phyloP scores from a whole-genome alignment of 768 basidiomycete species.

The Vararia minispora region DNA sequence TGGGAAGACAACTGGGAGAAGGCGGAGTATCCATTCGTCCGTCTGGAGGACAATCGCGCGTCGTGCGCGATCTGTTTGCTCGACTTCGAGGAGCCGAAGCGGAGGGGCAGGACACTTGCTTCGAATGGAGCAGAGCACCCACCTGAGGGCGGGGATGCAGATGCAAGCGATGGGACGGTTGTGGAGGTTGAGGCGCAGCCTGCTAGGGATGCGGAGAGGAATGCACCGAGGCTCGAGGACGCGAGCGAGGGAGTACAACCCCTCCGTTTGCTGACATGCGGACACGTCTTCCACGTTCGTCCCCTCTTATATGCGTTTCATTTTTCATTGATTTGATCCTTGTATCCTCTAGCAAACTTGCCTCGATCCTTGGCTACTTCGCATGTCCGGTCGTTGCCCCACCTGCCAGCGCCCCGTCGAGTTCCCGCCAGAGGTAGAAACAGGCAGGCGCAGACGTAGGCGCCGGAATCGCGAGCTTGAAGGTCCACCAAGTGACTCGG shows the following conservation, averaged over 20 bases:
- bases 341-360: slow-evolving; percentile 57
- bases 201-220: slow-evolving; percentile 28
- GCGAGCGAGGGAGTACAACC: slow-evolving; percentile 72
- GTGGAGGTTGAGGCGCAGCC: slow-evolving; percentile 22
- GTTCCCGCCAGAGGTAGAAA: too few relatives aligned
- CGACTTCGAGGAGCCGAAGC: slow-evolving; percentile 71
- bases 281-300: slow-evolving; percentile 86
- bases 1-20: slow-evolving; percentile 79
- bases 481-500: too few relatives aligned
- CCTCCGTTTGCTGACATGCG: slow-evolving; percentile 63
- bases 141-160: not conserved
- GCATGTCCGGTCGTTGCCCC: slow-evolving; percentile 81
- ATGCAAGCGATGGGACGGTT: slow-evolving; percentile 14
- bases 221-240: slow-evolving; percentile 46
- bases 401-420: slow-evolving; percentile 76
- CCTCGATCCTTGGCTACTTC: slow-evolving; percentile 80
- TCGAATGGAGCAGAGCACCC: slow-evolving; percentile 1
- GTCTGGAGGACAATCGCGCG: slow-evolving; percentile 73
- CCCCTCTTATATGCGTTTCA: not conserved
- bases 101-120: slow-evolving; percentile 10
- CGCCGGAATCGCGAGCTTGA: too few relatives aligned
- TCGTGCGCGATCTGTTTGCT: slow-evolving; percentile 76
- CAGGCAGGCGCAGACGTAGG: too few relatives aligned
- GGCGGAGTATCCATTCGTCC: slow-evolving; percentile 69
- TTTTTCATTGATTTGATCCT: slow-evolving; percentile 1